These are phyloP conservation scores for Silene coronaria DNA, from an alignment of 179 eudicot species.

Conservation along the genomic window DNA sequence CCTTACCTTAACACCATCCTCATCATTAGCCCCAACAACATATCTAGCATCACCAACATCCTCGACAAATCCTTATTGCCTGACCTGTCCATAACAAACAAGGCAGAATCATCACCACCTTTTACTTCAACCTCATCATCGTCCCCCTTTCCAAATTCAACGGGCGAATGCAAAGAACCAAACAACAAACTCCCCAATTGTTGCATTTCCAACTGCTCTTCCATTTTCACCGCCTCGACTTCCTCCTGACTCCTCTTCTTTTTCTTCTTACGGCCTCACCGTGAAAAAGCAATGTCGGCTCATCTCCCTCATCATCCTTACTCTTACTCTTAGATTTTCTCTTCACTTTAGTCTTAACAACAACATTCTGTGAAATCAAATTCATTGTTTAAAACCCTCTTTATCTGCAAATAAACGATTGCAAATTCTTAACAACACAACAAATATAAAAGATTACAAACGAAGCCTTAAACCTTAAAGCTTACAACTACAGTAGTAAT, in stretches of 20 bases:
- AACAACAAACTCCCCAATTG: slow-evolving; percentile 27
- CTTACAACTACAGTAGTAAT: not conserved
- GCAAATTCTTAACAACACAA: not conserved
- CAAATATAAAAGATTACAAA: not conserved
- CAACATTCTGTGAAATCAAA: slow-evolving; percentile 64
- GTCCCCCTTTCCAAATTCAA: slow-evolving; percentile 54
- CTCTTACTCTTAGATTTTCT: slow-evolving; percentile 51
- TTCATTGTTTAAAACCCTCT: slow-evolving; percentile 33
- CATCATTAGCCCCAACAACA: slow-evolving; percentile 27
- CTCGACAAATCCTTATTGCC: slow-evolving; percentile 33
- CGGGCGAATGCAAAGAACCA: slow-evolving; percentile 43
- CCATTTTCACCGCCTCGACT: slow-evolving; percentile 28
- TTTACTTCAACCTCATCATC: slow-evolving; percentile 33
- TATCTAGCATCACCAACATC: slow-evolving; percentile 35
- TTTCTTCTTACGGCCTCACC: slow-evolving; percentile 41
- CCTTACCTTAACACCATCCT: slow-evolving; percentile 32
- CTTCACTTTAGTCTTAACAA: slow-evolving; percentile 36
- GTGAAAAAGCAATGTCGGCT: slow-evolving; percentile 28
- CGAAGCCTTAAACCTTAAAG: not conserved
- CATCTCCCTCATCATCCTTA: slow-evolving; percentile 21
- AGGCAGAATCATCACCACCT: slow-evolving; percentile 31
- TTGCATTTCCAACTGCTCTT: slow-evolving; percentile 57
- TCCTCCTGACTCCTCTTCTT: slow-evolving; percentile 41
- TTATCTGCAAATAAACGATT: slow-evolving; percentile 15
- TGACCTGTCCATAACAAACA: slow-evolving; percentile 57